Evolutionary conservation across 169 alveolate genomes (phyloP), one percentile per base, ranked within the genome.

Genomic region (Theileria parva): DNA sequence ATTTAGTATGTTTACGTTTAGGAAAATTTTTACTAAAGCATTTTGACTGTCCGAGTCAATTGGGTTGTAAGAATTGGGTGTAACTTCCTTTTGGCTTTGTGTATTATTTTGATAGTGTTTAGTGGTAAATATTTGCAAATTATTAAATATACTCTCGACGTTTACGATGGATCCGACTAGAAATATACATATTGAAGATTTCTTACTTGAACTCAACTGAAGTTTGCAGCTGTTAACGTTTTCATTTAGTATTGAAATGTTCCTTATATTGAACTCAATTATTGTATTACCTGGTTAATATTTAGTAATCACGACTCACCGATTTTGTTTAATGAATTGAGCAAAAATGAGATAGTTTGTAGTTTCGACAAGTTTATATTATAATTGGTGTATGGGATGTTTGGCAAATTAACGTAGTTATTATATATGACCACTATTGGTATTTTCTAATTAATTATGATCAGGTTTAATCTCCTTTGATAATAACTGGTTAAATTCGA

Each of bases 131-230:
- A 72, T 12, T 21, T 66, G 76, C 28, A 83, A 13, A 12, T 81
- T 80, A 57, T 67, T 30, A 23, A 76, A 76, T 19, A 53, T 60
- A 32, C 81, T 83, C 55, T 83, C 89, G 57, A 83, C 28, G 27
- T 83, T 81, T 3, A 79, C 89, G 6, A 83, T 34, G 0, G 55
- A 4, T 61, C 89, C 89, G 8, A 71, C 89, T 83, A 64, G 13
- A 25, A 17, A 13, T 7, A 37, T 17, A 37, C 4, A 27, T 30
- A 17, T 17, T 23, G 11, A 37, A 0, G 44, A 37, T n/a, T 17
- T 59, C 88, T 61, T 66, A 83, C 89, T 74, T 32, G 89, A 74
- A 39, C 74, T 74, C 6, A 83, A 44, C 64, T 77, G 76, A 8
- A 83, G 67, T 17, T 39, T 11, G 13, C 78, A 37, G 30, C 39